Base-by-base conservation (phyloP, 2,329 filamentous ascomycete species). In the Lomentospora prolificans region DNA sequence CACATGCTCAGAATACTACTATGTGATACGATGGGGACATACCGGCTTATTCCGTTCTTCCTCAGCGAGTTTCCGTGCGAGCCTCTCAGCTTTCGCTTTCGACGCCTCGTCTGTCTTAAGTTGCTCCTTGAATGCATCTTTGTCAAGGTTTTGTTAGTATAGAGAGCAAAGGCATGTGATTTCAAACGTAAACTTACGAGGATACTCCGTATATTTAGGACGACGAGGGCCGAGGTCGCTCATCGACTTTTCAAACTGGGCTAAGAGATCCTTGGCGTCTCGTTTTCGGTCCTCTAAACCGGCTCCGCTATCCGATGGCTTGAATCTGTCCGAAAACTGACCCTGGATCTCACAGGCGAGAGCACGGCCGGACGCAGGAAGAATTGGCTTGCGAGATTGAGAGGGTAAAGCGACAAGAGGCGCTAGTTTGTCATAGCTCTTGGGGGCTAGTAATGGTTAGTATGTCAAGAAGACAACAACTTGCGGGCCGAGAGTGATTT, bases 121-220 rank as follows among this genome's bases (percentile, higher is more conserved):
- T 58, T 75, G 73, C 57, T 75, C 73, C 57, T 75, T 74, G 57
- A 75, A 73, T 10, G 71, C 68, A 62, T 74, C 66, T 69, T 41
- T 14, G 31, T 8, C 36, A 25, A 4, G 7, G 17, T 2, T n/a
- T n/a, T 6, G 19, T 50, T 22, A 51, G 39, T 22, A 22, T 30
- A 9, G 12, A 14, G 19, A 31, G 17, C 7, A 22, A 36, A 51
- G 8, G 10, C 9, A 51, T 24, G 17, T 12, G 17, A 41, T 7
- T 8, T 10, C 17, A 39, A 12, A 24, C 41, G 39, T 24, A 24
- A 53, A 64, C 67, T 57, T 62, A 69, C 66, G 70, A 22, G 73
- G 73, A 60, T 75, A 75, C 55, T 75, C 73, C 3, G 73, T 73
- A 56, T 75, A 75, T 57, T 75, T 75, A 2, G 73, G 73, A 19